Evolutionary conservation across 345 rosid genomes (phyloP).

Genomic region (Salix brachista): DNA sequence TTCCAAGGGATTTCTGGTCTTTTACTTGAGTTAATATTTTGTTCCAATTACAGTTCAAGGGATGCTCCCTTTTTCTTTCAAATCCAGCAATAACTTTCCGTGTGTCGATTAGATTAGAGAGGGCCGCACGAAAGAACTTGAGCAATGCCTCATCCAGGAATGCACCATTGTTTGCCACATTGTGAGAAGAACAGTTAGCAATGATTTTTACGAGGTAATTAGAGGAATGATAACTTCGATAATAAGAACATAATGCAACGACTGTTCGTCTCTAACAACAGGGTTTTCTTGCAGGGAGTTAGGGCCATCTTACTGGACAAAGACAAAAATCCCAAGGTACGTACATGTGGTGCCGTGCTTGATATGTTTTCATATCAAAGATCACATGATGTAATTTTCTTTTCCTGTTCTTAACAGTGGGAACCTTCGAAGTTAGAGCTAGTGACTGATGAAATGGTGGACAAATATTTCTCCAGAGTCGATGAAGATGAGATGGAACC

Average conservation of each 20-base stretch:
- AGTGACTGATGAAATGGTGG: slow-evolving; percentile 17
- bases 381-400: background rate
- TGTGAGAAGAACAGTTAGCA: slow-evolving; percentile 8
- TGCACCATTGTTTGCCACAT: slow-evolving; percentile 15
- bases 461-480: slow-evolving; percentile 6
- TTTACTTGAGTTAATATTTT: background rate
- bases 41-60: too few relatives aligned
- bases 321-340: slow-evolving; percentile 26
- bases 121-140: slow-evolving; percentile 16
- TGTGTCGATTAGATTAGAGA: slow-evolving; percentile 17
- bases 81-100: background rate
- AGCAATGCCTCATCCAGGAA: slow-evolving; percentile 19
- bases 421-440: slow-evolving; percentile 18
- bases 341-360: background rate
- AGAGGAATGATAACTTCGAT: too few relatives aligned
- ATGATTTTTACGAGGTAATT: slow-evolving; percentile 31
- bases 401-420: slow-evolving; percentile 21
- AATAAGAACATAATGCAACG: too few relatives aligned
- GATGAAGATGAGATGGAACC: slow-evolving; percentile 11
- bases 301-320: slow-evolving; percentile 22
- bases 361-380: background rate
- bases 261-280: background rate
- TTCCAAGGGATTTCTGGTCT: background rate
- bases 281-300: background rate
- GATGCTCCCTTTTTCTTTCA: too few relatives aligned